Evolutionary conservation across 805 yeast species (phyloP).

Genomic region (Hanseniaspora lindneri): DNA sequence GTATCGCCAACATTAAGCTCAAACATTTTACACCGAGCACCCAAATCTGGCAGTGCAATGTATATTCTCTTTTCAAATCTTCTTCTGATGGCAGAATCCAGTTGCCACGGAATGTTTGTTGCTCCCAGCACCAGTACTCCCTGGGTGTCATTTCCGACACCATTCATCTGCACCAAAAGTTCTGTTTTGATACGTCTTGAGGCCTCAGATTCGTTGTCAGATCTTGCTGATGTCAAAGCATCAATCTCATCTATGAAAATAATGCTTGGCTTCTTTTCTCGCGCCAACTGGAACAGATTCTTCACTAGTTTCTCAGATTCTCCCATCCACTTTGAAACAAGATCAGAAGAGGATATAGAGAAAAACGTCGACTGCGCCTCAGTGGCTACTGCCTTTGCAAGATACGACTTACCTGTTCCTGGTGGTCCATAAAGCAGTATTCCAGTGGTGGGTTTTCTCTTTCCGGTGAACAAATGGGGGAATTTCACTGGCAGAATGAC

Average conservation of each 20-base stretch:
- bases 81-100: constrained; percentile 93
- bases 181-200: constrained; percentile 93
- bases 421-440: constrained; percentile 86
- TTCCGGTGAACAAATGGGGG: constrained; percentile 91
- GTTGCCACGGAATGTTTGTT: constrained; percentile 97
- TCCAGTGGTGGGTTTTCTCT: constrained; percentile 85
- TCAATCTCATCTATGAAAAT: constrained; percentile 97
- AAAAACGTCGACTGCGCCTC: constrained; percentile 96
- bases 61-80: constrained; percentile 92
- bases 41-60: constrained; percentile 87
- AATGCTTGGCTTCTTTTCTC: constrained; percentile 90
- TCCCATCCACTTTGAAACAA: constrained; percentile 99
- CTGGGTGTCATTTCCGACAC: constrained; percentile 87
- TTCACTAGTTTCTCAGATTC: constrained; percentile 93
- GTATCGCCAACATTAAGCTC: constrained; percentile 84
- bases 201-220: constrained; percentile 96
- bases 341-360: constrained; percentile 88
- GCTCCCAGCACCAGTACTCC: constrained; percentile 96
- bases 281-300: constrained; percentile 87
- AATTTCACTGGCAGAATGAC: constrained; percentile 92
- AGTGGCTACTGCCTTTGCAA: constrained; percentile 97
- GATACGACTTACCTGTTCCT: constrained; percentile 93
- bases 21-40: constrained; percentile 86
- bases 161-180: constrained; percentile 93
- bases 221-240: constrained; percentile 95